These are phyloP conservation scores for Inga oerstediana DNA, from an alignment of 306 rosid genomes.

Conservation along the genomic window DNA sequence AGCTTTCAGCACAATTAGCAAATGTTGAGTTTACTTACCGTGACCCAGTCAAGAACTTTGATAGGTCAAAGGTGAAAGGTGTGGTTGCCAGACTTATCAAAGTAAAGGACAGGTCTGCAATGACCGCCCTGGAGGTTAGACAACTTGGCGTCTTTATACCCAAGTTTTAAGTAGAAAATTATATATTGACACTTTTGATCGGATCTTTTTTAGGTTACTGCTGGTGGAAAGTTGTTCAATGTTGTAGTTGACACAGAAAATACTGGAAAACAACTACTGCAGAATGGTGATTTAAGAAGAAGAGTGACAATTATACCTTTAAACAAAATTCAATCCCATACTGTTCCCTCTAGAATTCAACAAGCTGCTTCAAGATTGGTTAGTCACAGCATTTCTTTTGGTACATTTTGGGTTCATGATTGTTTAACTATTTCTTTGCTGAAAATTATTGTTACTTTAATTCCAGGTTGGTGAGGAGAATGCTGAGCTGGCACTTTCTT, in stretches of 20 bases:
- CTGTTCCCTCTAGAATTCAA: constrained; percentile 60
- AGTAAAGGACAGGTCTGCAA: constrained; percentile 78
- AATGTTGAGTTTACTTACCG: constrained; percentile 75
- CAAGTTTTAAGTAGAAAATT: constrained; percentile 19
- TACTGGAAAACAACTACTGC: constrained; percentile 88
- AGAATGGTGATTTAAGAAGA: constrained; percentile 84
- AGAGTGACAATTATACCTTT: constrained; percentile 96
- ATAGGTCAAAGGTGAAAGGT: constrained; percentile 93
- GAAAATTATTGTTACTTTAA: constrained; percentile 26
- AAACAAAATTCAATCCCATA: constrained; percentile 77
- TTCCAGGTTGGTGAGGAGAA: constrained; percentile 91
- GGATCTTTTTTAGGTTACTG: constrained; percentile 70
- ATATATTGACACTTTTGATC: constrained; percentile 28
- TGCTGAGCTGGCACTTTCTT: constrained; percentile 81
- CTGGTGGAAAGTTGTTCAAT: constrained; percentile 92
- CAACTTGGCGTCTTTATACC: constrained; percentile 6
- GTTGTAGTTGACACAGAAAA: constrained; percentile 90
- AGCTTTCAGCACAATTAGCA: constrained; percentile 73
- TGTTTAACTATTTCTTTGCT: constrained; percentile 12
- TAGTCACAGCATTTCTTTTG: constrained; percentile 36
- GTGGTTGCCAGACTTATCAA: constrained; percentile 91
- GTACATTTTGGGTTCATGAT: not conserved
- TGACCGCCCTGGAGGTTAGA: constrained; percentile 96
- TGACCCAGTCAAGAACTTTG: constrained; percentile 84
- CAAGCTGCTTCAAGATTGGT: constrained; percentile 77